Conservation (phyloP, 768 basidiomycete species). For the Russula olivacea region DNA sequence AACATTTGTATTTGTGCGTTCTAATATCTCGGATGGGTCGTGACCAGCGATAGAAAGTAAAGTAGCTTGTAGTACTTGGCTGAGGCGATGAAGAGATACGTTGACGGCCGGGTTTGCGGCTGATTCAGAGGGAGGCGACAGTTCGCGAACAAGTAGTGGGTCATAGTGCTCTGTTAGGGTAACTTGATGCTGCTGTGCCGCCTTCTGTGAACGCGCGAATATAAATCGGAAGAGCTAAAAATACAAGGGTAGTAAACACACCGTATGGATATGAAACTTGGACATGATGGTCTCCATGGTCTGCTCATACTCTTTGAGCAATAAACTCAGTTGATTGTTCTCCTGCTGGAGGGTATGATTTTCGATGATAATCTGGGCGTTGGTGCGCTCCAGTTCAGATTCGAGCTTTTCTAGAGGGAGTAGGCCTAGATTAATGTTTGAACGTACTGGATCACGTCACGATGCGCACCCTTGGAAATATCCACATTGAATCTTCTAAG, state of each 20-base stretch:
- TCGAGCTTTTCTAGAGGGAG: slow-evolving; percentile 74
- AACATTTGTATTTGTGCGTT: slow-evolving; percentile 19
- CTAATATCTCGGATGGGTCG: slow-evolving; percentile 29
- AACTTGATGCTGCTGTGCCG: slow-evolving; percentile 87
- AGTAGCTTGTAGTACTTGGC: slow-evolving; percentile 63
- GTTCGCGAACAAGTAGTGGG: slow-evolving; percentile 63
- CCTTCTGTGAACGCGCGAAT: slow-evolving; percentile 51
- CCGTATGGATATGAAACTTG: slow-evolving; percentile 89
- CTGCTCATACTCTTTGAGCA: slow-evolving; percentile 91
- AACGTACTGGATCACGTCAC: background rate
- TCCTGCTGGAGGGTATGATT: slow-evolving; percentile 90
- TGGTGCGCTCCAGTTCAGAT: slow-evolving; percentile 84
- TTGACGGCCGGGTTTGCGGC: slow-evolving; percentile 53
- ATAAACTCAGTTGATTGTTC: slow-evolving; percentile 84
- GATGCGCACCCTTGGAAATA: slow-evolving; percentile 34
- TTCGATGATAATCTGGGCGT: slow-evolving; percentile 87
- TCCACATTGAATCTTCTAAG: slow-evolving; percentile 44
- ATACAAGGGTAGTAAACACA: slow-evolving; percentile 38
- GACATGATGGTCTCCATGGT: slow-evolving; percentile 96
- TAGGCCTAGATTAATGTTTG: background rate
- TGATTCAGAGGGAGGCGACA: slow-evolving; percentile 49
- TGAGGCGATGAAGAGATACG: slow-evolving; percentile 65
- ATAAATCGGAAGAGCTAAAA: slow-evolving; percentile 3
- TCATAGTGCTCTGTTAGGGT: slow-evolving; percentile 90
- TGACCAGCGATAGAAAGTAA: slow-evolving; percentile 67